These are phyloP conservation scores for Rhizophagus sp. DNA, from an alignment of 192 early-diverging fungal species.

Conservation along the genomic window DNA sequence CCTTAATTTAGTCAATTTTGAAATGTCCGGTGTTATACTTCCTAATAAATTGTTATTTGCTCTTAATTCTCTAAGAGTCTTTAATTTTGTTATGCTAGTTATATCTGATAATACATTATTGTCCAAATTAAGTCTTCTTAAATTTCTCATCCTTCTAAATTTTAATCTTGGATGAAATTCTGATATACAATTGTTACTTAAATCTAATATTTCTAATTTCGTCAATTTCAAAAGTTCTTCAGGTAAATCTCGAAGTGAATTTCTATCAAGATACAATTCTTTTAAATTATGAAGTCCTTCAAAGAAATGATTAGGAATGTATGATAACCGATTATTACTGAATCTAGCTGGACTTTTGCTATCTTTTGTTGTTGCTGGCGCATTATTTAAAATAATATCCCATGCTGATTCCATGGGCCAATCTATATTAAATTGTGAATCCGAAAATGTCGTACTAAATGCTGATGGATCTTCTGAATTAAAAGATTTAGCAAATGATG, in stretches of 20 bases:
- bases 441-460: constrained; percentile 22
- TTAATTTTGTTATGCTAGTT: constrained; percentile 42
- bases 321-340: constrained; percentile 23
- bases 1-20: constrained; percentile 42
- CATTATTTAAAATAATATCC: constrained; percentile 17
- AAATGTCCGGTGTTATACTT: constrained; percentile 35
- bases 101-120: constrained; percentile 47
- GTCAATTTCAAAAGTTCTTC: constrained; percentile 46
- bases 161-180: constrained; percentile 47
- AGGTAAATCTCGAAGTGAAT: constrained; percentile 45
- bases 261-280: constrained; percentile 47
- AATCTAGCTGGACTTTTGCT: constrained; percentile 15
- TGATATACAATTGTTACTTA: constrained; percentile 47
- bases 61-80: constrained; percentile 42
- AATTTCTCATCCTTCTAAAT: constrained; percentile 41
- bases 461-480: constrained; percentile 31
- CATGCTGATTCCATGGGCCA: constrained; percentile 21
- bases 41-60: constrained; percentile 44
- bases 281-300: constrained; percentile 43
- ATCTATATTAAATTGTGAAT: constrained; percentile 11
- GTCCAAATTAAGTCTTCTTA: constrained; percentile 43
- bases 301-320: constrained; percentile 48
- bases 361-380: neutral
- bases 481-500: constrained; percentile 26
- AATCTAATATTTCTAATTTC: constrained; percentile 46